These are phyloP conservation scores for Monilinia polystroma DNA, from an alignment of 2,329 filamentous ascomycete genomes.

Conservation along the genomic window DNA sequence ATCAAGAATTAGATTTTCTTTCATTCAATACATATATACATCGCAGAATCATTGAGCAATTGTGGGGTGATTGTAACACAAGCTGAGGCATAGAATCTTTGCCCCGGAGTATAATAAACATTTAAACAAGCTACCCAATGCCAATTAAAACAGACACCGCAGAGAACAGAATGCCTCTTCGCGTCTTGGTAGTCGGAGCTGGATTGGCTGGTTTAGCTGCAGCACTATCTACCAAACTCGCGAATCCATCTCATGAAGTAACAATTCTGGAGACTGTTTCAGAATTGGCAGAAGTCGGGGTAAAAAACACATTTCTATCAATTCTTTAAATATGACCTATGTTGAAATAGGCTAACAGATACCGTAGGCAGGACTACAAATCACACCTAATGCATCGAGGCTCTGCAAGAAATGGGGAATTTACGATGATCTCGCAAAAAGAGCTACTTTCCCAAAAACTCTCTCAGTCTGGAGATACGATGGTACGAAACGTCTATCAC, in stretches of 20 bases:
- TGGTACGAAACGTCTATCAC: slow-evolving; percentile 42
- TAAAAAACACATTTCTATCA: slow-evolving; percentile 21
- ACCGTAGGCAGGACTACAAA: slow-evolving; percentile 36
- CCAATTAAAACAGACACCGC: background rate
- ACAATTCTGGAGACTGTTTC: slow-evolving; percentile 45
- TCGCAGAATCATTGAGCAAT: background rate
- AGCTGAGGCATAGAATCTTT: background rate
- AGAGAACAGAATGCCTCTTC: slow-evolving; percentile 27
- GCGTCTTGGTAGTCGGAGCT: slow-evolving; percentile 47
- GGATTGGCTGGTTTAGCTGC: slow-evolving; percentile 47
- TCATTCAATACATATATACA: background rate
- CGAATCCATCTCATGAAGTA: slow-evolving; percentile 43
- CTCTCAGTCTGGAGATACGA: slow-evolving; percentile 55
- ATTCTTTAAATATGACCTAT: background rate
- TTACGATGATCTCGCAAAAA: slow-evolving; percentile 28
- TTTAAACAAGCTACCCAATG: background rate
- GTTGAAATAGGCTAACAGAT: background rate
- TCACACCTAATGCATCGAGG: slow-evolving; percentile 38
- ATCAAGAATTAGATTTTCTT: background rate
- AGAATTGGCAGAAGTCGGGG: slow-evolving; percentile 44
- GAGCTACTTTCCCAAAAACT: slow-evolving; percentile 45
- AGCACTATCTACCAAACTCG: slow-evolving; percentile 41
- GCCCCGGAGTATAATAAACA: background rate
- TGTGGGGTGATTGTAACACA: background rate
- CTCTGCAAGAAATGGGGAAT: slow-evolving; percentile 38